A percentile compares a stretch with the other conserved stretches of the same genome.
Conservation (phyloP, 306 rosid genomes). For the Fragaria ananassa region DNA sequence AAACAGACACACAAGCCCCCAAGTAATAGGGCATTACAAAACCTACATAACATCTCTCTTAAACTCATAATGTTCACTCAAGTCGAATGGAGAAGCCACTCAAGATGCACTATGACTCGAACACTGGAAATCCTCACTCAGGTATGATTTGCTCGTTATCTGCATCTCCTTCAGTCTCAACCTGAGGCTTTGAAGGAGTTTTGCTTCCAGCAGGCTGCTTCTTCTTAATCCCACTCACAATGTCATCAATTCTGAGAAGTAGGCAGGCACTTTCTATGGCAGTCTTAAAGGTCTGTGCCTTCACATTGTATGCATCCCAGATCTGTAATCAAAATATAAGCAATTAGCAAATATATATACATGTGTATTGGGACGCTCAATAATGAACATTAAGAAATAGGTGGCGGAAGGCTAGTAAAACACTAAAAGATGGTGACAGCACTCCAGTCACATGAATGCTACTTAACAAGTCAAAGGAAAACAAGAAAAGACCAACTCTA, state of each 20-base stretch:
- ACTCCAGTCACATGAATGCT: not conserved
- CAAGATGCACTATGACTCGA: not conserved
- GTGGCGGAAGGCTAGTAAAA: not conserved
- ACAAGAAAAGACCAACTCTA: not conserved
- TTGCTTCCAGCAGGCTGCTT: conserved; percentile 74
- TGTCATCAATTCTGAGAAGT: conserved; percentile 94
- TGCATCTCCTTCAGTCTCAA: conserved; percentile 80
- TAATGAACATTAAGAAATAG: not conserved
- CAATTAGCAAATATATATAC: not conserved
- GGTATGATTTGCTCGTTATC: conserved; percentile 83
- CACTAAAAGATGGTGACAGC: not conserved
- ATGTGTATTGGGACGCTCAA: not conserved
- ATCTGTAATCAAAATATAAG: conserved; percentile 43
- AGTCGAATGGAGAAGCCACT: not conserved
- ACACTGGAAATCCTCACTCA: conserved; percentile 35
- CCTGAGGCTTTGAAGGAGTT: conserved; percentile 64
- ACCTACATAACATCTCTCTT: conserved; percentile 3
- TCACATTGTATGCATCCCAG: conserved; percentile 96
- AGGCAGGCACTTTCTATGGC: conserved; percentile 99
- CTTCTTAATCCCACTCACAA: conserved; percentile 96
- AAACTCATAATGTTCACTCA: not conserved
- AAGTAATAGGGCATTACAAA: not conserved
- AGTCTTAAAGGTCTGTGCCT: conserved; percentile 94
- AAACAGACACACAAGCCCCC: not conserved
- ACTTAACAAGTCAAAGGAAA: not conserved